phyloP scores from a whole-genome alignment of 2,329 filamentous ascomycete species.

The Laburnicola sp. region DNA sequence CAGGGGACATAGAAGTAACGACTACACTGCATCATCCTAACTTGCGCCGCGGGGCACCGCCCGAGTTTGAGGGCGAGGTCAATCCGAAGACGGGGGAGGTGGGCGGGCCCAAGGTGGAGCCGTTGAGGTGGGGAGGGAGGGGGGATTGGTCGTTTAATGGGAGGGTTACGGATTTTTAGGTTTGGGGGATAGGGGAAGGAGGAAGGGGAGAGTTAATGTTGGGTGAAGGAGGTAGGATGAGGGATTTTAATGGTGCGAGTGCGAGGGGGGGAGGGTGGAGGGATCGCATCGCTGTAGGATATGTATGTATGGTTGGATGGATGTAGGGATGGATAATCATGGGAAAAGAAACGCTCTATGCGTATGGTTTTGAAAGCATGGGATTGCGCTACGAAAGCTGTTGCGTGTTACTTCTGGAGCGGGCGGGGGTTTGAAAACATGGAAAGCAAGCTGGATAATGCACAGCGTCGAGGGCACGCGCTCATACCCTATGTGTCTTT shows the following conservation, averaged over 20 bases:
- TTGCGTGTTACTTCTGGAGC: too few species aligned
- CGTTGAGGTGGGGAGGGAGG: slow-evolving; percentile 76
- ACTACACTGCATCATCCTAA: too few species aligned
- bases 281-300: neutral
- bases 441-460: too few species aligned
- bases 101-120: slow-evolving; percentile 96
- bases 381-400: too few species aligned
- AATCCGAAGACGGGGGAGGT: slow-evolving; percentile 96
- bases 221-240: neutral
- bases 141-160: slow-evolving; percentile 95
- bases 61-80: slow-evolving; percentile 88
- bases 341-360: too few species aligned
- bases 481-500: too few species aligned
- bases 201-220: neutral
- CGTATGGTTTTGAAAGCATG: too few species aligned
- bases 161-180: slow-evolving; percentile 81
- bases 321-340: too few species aligned
- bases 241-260: too few species aligned
- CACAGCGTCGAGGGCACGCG: too few species aligned
- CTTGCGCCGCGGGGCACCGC: slow-evolving; percentile 73
- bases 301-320: too few species aligned
- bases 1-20: slow-evolving; percentile 65
- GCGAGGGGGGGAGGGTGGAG: neutral
- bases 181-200: neutral
- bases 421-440: too few species aligned